Evolutionary conservation across 768 basidiomycete species (phyloP), one percentile per base, ranked within the genome.

Genomic region (Saitozyma podzolica): DNA sequence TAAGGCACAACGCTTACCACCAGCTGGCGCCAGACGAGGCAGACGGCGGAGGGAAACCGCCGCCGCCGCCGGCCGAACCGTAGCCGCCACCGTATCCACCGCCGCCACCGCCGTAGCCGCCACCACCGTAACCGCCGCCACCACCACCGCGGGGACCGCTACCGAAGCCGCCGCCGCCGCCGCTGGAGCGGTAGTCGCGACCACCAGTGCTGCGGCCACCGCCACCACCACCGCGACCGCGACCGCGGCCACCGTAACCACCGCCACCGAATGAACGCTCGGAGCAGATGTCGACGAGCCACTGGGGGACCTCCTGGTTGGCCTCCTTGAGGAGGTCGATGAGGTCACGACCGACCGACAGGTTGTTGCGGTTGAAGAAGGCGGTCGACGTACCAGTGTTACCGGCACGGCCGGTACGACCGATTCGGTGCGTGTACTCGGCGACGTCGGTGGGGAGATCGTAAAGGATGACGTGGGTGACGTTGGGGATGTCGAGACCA

Each of bases 401-500:
- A 54, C 96, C 96, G 9, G 96, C 96, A 86, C 96, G 94, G 50
- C 96, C 96, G 13, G 93, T 95, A 84, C 93, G 90, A 84, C 92
- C 92, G 73, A 94, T 95, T 75, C 92, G 93, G 79, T 98, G 94
- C 51, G 98, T 94, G 81, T 98, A 99, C 81, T 99, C 96, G 76
- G 98, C 96, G 67, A 99, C 94, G 82, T 98, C 96, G 64, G 89
- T 89, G 11, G 96, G 96, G 6, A 99, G 84, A 79, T 98, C 96
- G 81, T 97, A 98, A 80, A 97, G 95, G 83, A 98, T 85, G 75
- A 99, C 96, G 79, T 98, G 96, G 14, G 91, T 96, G 76, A 99
- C 96, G 80, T 99, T 96, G 65, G 96, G 96, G 72, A 99, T 98
- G 81, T 99, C 96, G 70, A 99, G 87, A 76, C 96, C 96, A 83